Evolutionary conservation across 2,329 filamentous ascomycete genomes (phyloP).

Genomic region (Venturia nashicola): DNA sequence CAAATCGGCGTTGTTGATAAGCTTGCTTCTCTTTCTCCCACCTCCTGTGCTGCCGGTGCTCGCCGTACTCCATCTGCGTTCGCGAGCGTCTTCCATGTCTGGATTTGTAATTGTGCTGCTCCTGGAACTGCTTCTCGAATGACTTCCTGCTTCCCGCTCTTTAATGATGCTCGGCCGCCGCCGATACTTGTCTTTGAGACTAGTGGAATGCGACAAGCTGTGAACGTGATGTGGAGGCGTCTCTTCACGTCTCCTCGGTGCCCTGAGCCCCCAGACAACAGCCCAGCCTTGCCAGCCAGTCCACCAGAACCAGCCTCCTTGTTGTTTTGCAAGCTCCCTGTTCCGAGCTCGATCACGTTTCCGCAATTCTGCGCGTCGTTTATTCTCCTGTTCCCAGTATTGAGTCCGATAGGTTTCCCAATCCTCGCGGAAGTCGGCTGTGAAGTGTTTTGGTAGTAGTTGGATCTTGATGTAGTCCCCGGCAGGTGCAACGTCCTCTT

Average conservation of each 20-base stretch:
- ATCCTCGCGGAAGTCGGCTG: conserved; percentile 85
- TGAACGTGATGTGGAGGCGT: conserved; percentile 6
- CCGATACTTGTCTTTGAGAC: conserved; percentile 3
- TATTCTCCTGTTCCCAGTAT: conserved; percentile 96
- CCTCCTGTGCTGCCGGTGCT: conserved; percentile 6
- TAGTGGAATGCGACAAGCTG: conserved; percentile 1
- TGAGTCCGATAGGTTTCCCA: conserved; percentile 92
- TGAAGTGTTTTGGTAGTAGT: conserved; percentile 87
- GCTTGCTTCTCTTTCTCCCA: conserved; percentile 6
- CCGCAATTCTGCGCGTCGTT: conserved; percentile 64
- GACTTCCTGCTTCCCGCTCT: conserved; percentile 6
- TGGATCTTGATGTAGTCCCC: conserved; percentile 88
- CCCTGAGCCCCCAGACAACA: conserved; percentile 19
- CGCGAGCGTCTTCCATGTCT: conserved; percentile 16
- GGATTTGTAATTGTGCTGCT: conserved; percentile 16
- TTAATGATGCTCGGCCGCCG: conserved; percentile 1
- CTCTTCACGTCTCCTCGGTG: conserved; percentile 10
- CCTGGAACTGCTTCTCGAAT: conserved; percentile 9
- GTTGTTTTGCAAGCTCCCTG: conserved; percentile 45
- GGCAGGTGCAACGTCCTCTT: conserved; percentile 81
- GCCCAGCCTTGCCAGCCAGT: conserved; percentile 54
- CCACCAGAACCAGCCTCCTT: conserved; percentile 78
- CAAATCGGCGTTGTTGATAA: neutral
- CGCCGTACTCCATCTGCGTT: conserved; percentile 13
- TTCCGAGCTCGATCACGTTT: conserved; percentile 58